phyloP scores from a whole-genome alignment of 306 rosid species.

The Pyrus communis region DNA sequence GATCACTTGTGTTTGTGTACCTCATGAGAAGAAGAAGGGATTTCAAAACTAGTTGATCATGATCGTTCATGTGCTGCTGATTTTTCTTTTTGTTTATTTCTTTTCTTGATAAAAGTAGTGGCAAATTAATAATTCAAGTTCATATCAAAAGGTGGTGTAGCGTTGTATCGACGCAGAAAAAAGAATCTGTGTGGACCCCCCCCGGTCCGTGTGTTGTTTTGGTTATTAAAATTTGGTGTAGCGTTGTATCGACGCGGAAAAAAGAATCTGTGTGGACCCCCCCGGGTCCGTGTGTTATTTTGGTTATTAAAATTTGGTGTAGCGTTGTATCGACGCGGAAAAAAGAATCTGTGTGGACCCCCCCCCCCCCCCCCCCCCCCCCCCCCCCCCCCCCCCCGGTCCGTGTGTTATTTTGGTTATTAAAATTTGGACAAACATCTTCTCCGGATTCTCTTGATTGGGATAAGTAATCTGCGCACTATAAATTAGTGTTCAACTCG shows the following conservation, averaged over 20 bases:
- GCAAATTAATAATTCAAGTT: constrained; percentile 8
- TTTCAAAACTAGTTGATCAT: not conserved
- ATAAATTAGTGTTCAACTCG: too few species aligned
- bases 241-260: too few species aligned
- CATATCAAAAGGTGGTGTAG: not conserved
- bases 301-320: too few species aligned
- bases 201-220: too few species aligned
- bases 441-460: fast-evolving
- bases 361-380: too few species aligned
- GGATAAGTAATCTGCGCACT: fast-evolving
- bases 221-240: too few species aligned
- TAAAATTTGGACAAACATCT: too few species aligned
- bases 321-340: too few species aligned
- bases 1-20: not conserved
- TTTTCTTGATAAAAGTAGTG: not conserved
- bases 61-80: not conserved
- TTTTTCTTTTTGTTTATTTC: not conserved
- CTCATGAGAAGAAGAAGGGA: not conserved
- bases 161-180: constrained; percentile 19
- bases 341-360: too few species aligned
- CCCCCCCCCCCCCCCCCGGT: too few species aligned
- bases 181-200: constrained; percentile 19
- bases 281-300: too few species aligned
- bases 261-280: too few species aligned
- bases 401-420: not conserved